These are phyloP conservation scores for Mycena epipterygia DNA, from an alignment of 768 basidiomycete genomes.

Conservation along the genomic window DNA sequence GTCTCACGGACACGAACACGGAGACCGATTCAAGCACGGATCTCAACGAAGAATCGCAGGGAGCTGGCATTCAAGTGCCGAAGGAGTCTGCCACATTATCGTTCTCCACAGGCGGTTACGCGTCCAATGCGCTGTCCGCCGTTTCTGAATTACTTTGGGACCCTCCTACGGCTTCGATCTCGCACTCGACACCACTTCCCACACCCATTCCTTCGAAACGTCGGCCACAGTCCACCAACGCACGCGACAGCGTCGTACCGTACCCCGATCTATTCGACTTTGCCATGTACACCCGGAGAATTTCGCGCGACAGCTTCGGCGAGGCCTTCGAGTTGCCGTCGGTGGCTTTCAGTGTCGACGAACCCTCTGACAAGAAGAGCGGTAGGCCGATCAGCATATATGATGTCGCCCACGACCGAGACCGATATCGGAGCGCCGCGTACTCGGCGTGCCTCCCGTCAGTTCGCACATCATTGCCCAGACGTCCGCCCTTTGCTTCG, in stretches of 20 bases:
- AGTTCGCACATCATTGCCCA: constrained; percentile 14
- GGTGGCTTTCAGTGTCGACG: not conserved
- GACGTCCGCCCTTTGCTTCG: constrained; percentile 25
- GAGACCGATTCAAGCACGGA: constrained; percentile 8
- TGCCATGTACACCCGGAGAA: constrained; percentile 34
- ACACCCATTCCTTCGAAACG: constrained; percentile 7
- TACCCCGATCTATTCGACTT: constrained; percentile 42
- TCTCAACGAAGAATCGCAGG: not conserved
- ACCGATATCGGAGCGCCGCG: constrained; percentile 26
- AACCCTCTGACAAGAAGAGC: constrained; percentile 17
- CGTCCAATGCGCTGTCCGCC: constrained; percentile 33
- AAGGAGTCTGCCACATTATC: not conserved
- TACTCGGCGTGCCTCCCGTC: constrained; percentile 20
- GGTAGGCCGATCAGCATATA: constrained; percentile 28
- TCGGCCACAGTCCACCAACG: constrained; percentile 13
- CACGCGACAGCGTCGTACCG: constrained; percentile 24
- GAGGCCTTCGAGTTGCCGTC: constrained; percentile 20
- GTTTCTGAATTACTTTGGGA: constrained; percentile 37
- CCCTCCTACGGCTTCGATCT: constrained; percentile 13
- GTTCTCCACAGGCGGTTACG: constrained; percentile 14
- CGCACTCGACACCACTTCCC: constrained; percentile 30
- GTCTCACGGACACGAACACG: not conserved
- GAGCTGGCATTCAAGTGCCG: not conserved
- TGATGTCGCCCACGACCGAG: constrained; percentile 16
- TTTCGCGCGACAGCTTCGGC: constrained; percentile 33